Evolutionary conservation across 2,329 filamentous ascomycete genomes (phyloP), one percentile per base, ranked within the genome.

Genomic region (Teratosphaeria destructans): DNA sequence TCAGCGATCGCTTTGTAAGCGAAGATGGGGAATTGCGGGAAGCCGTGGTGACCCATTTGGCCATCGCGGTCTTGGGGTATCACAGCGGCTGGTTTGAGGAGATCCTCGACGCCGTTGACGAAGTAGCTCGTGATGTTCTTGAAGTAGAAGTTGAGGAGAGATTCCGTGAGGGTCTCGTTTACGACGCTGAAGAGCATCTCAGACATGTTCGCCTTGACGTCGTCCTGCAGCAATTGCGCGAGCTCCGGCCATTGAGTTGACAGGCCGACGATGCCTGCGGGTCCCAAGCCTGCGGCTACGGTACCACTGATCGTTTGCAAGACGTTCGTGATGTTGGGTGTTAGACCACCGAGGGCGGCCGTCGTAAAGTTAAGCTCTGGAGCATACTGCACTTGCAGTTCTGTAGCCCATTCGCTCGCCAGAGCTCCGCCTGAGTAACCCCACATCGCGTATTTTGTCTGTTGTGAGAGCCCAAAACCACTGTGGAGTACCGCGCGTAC

Each of bases 391-490:
- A 73, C 71, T 52, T 81, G 79, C 26, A 83, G 66, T 56, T 83
- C 80, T 16, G 78, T 77, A 0, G 81, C 81, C 73, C 76, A 81
- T 34, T 79, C 79, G 2, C 73, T 78, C 0, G 81, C 80, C 19
- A 83, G 62, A 1, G 77, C 76, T 3, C 82, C 82, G 2, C 82
- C 82, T 0, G 78, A 82, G 65, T 83, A 84, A 0, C 82, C 82
- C 79, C 80, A 83, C 62, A 68, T 65, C 0, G 76, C 70, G 14
- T 70, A 65, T 2, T 60, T 59, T 1, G 64, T 64, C 8, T 60
- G 59, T 43, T 63, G 12, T 3, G 57, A 55, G 7, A 68, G 59
- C 6, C 65, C 67, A 26, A 66, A 65, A 2, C 64, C 65, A 14
- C 62, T 66, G 4, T 66, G 61, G 12, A 77, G 62, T 0, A 75